Conservation (phyloP, 1,284 basidiomycete species). For the Apiotrichum gamsii region DNA sequence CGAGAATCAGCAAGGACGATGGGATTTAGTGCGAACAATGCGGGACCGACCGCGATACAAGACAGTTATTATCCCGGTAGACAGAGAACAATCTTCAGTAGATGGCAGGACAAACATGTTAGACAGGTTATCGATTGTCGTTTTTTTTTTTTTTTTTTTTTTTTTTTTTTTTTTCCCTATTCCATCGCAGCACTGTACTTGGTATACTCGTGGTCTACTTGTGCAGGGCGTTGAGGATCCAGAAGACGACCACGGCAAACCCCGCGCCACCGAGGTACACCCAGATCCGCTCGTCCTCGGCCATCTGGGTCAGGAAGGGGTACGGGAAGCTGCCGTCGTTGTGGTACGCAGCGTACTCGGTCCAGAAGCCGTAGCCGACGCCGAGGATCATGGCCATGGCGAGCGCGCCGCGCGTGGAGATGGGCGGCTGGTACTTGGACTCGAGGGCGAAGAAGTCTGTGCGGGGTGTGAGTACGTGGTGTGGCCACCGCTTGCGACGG, state of each 20-base stretch:
- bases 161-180: no score
- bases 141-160: no score
- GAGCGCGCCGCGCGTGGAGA: constrained; percentile 52
- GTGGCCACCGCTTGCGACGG: not conserved
- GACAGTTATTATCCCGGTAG: no score
- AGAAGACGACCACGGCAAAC: constrained; percentile 58
- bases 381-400: constrained; percentile 50
- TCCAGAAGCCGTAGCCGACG: constrained; percentile 58
- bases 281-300: constrained; percentile 52
- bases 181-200: no score
- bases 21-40: no score
- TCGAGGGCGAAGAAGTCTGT: constrained; percentile 67
- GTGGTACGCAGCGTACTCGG: constrained; percentile 60
- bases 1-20: no score
- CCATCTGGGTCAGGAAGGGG: constrained; percentile 65
- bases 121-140: no score
- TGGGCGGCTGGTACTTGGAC: constrained; percentile 53
- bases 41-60: no score
- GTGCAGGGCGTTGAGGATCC: constrained; percentile 49
- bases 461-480: not conserved
- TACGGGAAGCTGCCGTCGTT: constrained; percentile 66
- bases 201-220: no score
- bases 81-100: no score
- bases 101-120: no score
- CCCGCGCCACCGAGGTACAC: constrained; percentile 57